A percentile compares a stretch with the other conserved stretches of the same genome.
Evolutionary conservation across 352 stramenopile species (phyloP).

Genomic region (Blastocystis sp.): DNA sequence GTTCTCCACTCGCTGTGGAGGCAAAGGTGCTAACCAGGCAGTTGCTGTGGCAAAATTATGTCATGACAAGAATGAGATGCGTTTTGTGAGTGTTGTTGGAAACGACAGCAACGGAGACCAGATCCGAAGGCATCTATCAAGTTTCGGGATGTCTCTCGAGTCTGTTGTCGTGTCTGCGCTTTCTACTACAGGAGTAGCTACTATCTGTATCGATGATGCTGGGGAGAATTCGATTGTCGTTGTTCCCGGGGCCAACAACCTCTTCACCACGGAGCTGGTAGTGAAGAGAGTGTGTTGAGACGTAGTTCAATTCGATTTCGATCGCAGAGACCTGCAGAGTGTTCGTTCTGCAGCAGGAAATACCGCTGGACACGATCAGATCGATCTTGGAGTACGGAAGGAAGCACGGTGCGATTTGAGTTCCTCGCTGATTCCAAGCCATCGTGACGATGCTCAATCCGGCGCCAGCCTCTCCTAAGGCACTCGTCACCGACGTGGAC

Average conservation of each 20-base stretch:
- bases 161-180: slow-evolving; percentile 51
- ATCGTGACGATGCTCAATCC: slow-evolving; percentile 71
- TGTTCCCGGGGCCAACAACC: slow-evolving; percentile 69
- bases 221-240: slow-evolving; percentile 74
- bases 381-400: slow-evolving; percentile 67
- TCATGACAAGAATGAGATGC: slow-evolving; percentile 65
- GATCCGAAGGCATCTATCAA: slow-evolving; percentile 65
- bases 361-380: slow-evolving; percentile 67
- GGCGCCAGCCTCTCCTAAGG: slow-evolving; percentile 69
- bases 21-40: slow-evolving; percentile 72
- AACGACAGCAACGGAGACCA: slow-evolving; percentile 68
- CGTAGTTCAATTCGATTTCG: slow-evolving; percentile 59
- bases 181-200: slow-evolving; percentile 64
- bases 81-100: slow-evolving; percentile 70
- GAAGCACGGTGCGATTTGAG: slow-evolving; percentile 64
- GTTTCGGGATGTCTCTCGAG: slow-evolving; percentile 39
- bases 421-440: neutral
- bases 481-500: slow-evolving; percentile 67
- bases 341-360: slow-evolving; percentile 72
- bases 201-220: slow-evolving; percentile 68
- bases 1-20: slow-evolving; percentile 68
- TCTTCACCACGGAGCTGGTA: slow-evolving; percentile 67
- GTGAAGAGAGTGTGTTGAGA: slow-evolving; percentile 31
- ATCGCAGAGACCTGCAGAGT: slow-evolving; percentile 63
- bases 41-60: slow-evolving; percentile 68